These are phyloP conservation scores for Xylaria telfairii DNA, from an alignment of 495 filamentous ascomycete species.

Conservation along the genomic window DNA sequence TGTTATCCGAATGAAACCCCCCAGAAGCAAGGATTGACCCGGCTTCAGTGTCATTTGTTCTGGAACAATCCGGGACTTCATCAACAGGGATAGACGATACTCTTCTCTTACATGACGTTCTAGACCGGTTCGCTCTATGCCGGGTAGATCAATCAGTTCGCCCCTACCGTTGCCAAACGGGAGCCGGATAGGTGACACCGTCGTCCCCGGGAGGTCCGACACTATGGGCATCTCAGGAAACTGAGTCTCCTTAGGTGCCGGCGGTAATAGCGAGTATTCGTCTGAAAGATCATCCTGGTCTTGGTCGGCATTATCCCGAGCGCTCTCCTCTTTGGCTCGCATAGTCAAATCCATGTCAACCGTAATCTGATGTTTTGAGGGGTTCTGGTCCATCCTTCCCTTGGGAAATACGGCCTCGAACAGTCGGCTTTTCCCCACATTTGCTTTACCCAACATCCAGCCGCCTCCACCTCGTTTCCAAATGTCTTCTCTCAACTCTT, in stretches of 20 bases:
- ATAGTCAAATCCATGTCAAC: constrained; percentile 33
- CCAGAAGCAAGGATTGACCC: constrained; percentile 82
- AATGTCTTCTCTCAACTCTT: constrained; percentile 81
- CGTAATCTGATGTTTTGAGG: constrained; percentile 42
- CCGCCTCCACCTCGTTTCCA: constrained; percentile 78
- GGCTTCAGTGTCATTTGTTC: constrained; percentile 74
- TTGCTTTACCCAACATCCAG: constrained; percentile 99
- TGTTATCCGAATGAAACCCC: constrained; percentile 88
- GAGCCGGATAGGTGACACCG: constrained; percentile 89
- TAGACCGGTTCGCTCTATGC: constrained; percentile 75
- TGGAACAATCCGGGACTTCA: constrained; percentile 73
- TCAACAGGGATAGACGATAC: constrained; percentile 70
- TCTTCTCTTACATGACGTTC: constrained; percentile 69
- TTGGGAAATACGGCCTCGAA: constrained; percentile 87
- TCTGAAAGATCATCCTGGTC: constrained; percentile 15
- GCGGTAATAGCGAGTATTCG: constrained; percentile 68
- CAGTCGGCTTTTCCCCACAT: constrained; percentile 94
- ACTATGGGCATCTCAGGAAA: constrained; percentile 84
- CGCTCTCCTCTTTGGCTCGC: constrained; percentile 5
- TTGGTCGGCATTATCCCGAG: constrained; percentile 30
- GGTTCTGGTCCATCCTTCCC: constrained; percentile 59
- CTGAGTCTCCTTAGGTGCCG: constrained; percentile 69
- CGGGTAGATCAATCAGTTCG: constrained; percentile 94
- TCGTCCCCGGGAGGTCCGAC: constrained; percentile 88
- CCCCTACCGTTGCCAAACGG: constrained; percentile 84